These are phyloP conservation scores for Wallacemonas sp. DNA, from an alignment of 208 protist species.

Conservation along the genomic window DNA sequence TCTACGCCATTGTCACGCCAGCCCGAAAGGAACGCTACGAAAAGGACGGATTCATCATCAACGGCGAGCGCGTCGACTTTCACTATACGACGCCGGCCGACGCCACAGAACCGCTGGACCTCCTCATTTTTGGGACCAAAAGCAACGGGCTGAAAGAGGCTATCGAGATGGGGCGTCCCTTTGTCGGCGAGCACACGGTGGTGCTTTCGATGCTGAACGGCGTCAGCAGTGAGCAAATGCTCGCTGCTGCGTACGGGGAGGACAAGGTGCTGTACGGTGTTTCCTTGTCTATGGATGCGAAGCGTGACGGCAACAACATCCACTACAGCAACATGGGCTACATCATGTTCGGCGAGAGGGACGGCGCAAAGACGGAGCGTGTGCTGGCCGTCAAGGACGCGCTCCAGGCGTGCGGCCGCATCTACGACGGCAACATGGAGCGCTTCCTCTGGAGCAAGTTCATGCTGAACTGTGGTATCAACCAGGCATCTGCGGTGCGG, in stretches of 20 bases:
- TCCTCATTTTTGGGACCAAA: conserved; percentile 25
- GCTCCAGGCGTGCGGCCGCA: conserved; percentile 4
- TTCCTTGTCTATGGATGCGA: conserved; percentile 22
- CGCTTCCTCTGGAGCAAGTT: conserved; percentile 20
- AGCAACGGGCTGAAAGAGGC: conserved; percentile 17
- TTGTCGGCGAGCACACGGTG: conserved; percentile 21
- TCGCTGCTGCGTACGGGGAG: conserved; percentile 16
- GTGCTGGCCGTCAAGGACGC: conserved; percentile 7
- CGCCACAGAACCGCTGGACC: conserved; percentile 11
- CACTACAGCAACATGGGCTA: conserved; percentile 22
- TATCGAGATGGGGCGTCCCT: conserved; percentile 22
- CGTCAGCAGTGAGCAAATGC: conserved; percentile 20
- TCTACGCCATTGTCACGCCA: conserved; percentile 17
- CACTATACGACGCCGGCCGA: conserved; percentile 17
- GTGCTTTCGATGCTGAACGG: conserved; percentile 27
- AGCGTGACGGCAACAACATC: conserved; percentile 13
- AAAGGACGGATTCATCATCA: conserved; percentile 12
- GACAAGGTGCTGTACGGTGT: conserved; percentile 25
- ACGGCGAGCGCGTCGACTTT: conserved; percentile 14
- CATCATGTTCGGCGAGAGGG: conserved; percentile 20
- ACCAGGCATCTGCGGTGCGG: conserved; percentile 13
- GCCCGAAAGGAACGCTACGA: conserved; percentile 3
- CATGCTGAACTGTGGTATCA: conserved; percentile 26
- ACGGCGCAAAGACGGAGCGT: conserved; percentile 11
- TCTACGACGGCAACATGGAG: conserved; percentile 17